Evolutionary conservation across 164 flowering plant genomes (phyloP), one percentile per base, ranked within the genome.

Genomic region (Vitis riparia): DNA sequence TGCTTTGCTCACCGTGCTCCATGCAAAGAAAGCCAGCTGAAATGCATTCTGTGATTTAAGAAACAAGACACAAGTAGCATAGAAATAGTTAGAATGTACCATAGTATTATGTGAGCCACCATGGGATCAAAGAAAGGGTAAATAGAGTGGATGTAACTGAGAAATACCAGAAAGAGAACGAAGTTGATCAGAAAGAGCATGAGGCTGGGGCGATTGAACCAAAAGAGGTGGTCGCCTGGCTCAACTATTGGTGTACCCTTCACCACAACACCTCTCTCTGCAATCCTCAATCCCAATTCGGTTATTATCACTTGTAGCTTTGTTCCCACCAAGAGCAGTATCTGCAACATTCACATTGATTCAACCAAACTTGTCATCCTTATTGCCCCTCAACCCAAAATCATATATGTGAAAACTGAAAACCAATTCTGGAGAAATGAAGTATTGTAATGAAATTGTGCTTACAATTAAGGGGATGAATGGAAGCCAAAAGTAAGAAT

Each of bases 291-390:
- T 3, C 87, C 89, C 88, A 88, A 73, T 53, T 73, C 69, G 11
- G 88, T 81, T 61, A 88, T 88, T 32, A 83, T 84, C 74, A 88
- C 77, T 77, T 88, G 88, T 44, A 86, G 79, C 66, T 88, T 88
- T n/a, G 91, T 69, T 37, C 91, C 89, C 19, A 88, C 80, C 69
- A 88, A 2, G 1, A 88, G 68, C 5, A 84, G 62, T 58, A 84
- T 69, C 89, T 87, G 79, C 77, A 82, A 57, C 51, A 52, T 23
- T 17, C 51, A 13, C 29, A 48, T 14, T 19, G 19, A 63, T n/a
- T 72, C 9, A 70, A 37, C 3, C 7, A 11, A 15, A n/a, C 16
- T 12, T 9, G 61, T 14, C 27, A 15, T 15, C 27, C 27, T 15
- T n/a, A 32, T 10, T 62, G 10, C 9, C 13, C n/a, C 47, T 5